Conservation (phyloP, 106 monocot species). For the Platanthera guangdongensis region DNA sequence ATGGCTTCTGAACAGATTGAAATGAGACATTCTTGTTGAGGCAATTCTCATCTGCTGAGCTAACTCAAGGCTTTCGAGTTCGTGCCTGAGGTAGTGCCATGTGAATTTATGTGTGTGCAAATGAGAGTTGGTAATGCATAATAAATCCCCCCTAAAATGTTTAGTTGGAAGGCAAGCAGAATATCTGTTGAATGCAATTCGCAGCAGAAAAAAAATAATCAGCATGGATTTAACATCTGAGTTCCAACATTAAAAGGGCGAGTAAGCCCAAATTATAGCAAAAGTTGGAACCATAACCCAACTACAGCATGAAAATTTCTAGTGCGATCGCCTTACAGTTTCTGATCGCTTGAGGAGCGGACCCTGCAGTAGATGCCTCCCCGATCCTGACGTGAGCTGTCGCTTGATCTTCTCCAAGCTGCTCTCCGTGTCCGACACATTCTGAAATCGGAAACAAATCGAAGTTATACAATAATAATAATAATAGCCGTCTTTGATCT, state of each 20-base stretch:
- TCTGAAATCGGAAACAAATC: constrained; percentile 24
- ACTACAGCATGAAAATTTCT: neutral
- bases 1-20: no score
- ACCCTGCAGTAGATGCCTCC: constrained; percentile 77
- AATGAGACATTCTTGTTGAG: no score
- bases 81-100: no score
- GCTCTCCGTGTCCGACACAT: constrained; percentile 51
- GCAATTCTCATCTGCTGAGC: no score
- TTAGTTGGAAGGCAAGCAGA: neutral
- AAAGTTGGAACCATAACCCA: neutral
- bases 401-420: constrained; percentile 97
- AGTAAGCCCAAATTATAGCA: neutral
- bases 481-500: neutral
- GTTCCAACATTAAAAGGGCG: neutral
- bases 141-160: neutral
- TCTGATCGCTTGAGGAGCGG: constrained; percentile 95
- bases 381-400: constrained; percentile 75
- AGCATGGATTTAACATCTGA: neutral
- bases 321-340: constrained; percentile 35
- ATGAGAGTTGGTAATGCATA: neutral
- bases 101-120: neutral
- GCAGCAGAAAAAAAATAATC: neutral
- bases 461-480: neutral
- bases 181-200: neutral
- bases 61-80: no score